Percentiles rank a stretch among this genome's conserved stretches.
These are phyloP conservation scores for Phalaenopsis aphrodite DNA, from an alignment of 106 monocot genomes.

Conservation along the genomic window DNA sequence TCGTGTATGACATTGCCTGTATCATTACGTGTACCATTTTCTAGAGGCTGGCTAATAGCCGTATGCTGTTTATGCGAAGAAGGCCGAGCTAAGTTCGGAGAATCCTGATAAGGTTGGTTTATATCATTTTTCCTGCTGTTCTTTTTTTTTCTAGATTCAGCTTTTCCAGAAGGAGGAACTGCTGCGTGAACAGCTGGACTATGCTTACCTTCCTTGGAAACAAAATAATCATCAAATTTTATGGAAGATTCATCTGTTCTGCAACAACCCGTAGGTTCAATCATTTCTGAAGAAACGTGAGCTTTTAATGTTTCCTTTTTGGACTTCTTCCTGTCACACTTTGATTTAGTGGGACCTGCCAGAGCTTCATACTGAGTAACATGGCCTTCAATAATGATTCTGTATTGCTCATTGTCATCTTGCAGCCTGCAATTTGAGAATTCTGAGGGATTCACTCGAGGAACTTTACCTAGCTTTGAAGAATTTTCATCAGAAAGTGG, in stretches of 20 bases:
- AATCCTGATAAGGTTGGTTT: background rate
- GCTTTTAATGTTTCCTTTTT: constrained; percentile 3
- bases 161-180: background rate
- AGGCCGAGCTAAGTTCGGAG: background rate
- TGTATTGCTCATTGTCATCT: background rate
- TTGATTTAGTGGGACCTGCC: background rate
- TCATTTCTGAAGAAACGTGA: constrained; percentile 2
- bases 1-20: background rate
- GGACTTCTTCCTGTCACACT: constrained; percentile 1
- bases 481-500: constrained; percentile 1
- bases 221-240: constrained; percentile 2
- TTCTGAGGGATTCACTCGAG: background rate
- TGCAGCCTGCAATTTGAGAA: background rate
- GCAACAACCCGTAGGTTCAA: background rate
- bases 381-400: background rate
- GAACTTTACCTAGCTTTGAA: background rate
- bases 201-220: background rate
- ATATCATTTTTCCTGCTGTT: background rate
- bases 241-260: background rate
- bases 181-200: background rate
- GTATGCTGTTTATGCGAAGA: background rate
- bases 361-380: background rate
- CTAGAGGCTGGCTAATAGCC: background rate
- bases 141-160: background rate
- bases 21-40: background rate